Evolutionary conservation across 2,329 filamentous ascomycete genomes (phyloP).

Genomic region (Stagonosporopsis chrysanthemi): DNA sequence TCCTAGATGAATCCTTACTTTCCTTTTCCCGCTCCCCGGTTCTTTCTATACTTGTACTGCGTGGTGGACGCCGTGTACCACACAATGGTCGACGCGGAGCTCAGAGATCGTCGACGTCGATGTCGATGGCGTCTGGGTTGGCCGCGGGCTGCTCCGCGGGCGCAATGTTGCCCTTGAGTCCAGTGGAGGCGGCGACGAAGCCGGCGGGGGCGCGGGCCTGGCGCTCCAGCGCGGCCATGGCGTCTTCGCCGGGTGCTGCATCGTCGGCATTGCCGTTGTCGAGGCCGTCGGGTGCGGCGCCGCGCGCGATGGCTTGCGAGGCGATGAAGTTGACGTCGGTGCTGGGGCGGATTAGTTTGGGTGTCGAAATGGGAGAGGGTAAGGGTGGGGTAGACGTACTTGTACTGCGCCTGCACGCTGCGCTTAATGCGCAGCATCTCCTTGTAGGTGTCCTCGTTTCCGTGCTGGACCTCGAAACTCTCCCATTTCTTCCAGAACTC

Average conservation of each 20-base stretch:
- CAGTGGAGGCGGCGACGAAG: constrained; percentile 87
- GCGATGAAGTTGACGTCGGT: constrained; percentile 99
- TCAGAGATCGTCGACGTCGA: constrained; percentile 62
- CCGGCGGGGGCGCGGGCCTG: constrained; percentile 88
- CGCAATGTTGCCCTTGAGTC: constrained; percentile 68
- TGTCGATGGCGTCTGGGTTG: constrained; percentile 87
- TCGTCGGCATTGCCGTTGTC: constrained; percentile 49
- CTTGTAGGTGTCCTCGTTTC: constrained; percentile 99
- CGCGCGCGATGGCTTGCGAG: constrained; percentile 87
- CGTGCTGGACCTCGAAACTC: constrained; percentile 94
- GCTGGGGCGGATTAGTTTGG: constrained; percentile 52
- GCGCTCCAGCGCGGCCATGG: constrained; percentile 87
- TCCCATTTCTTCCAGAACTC: constrained; percentile 98
- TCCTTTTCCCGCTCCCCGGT: no score
- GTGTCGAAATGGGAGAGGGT: background rate
- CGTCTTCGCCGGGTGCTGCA: constrained; percentile 69
- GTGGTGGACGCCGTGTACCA: no score
- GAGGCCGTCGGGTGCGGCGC: constrained; percentile 63
- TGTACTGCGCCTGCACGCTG: constrained; percentile 96
- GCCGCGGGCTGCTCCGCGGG: constrained; percentile 56
- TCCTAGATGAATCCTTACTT: background rate
- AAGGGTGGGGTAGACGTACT: constrained; percentile 59
- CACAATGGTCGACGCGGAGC: no score
- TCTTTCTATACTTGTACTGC: background rate
- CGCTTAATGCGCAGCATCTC: constrained; percentile 98